phyloP scores from a whole-genome alignment of 2,329 filamentous ascomycete species.

The Plectosphaerella plurivora region DNA sequence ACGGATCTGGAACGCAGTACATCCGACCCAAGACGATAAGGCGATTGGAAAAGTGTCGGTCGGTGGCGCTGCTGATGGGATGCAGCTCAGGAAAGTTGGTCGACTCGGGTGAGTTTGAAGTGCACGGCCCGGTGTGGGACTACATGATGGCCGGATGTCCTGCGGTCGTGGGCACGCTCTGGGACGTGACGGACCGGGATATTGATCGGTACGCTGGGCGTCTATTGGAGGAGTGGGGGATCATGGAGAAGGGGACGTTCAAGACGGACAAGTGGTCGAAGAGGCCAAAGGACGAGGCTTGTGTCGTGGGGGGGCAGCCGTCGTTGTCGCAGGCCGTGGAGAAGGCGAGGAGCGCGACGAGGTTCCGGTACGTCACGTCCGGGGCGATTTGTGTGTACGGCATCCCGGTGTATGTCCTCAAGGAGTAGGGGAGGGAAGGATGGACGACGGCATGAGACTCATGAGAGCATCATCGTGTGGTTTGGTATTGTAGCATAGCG shows the following conservation, averaged over 20 bases:
- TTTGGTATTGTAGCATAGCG: background rate
- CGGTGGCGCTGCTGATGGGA: conserved; percentile 86
- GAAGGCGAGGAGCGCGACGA: conserved; percentile 71
- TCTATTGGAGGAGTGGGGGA: conserved; percentile 81
- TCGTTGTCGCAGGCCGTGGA: conserved; percentile 79
- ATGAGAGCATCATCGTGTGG: background rate
- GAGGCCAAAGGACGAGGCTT: conserved; percentile 18
- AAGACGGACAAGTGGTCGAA: conserved; percentile 7
- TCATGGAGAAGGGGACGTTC: conserved; percentile 51
- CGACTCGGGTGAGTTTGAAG: conserved; percentile 83
- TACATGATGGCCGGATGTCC: conserved; percentile 87
- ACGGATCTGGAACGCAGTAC: conserved; percentile 92
- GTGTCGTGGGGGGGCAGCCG: conserved; percentile 28
- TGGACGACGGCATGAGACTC: background rate
- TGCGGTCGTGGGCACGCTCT: conserved; percentile 86
- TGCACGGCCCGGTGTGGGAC: conserved; percentile 84
- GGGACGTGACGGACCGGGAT: conserved; percentile 97
- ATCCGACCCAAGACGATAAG: conserved; percentile 81
- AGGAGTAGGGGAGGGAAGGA: conserved; percentile 14
- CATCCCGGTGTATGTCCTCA: conserved; percentile 76
- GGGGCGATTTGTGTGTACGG: conserved; percentile 94
- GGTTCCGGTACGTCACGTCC: conserved; percentile 86
- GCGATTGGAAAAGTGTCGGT: conserved; percentile 67
- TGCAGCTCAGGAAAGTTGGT: conserved; percentile 81
- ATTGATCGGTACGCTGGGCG: conserved; percentile 86